Evolutionary conservation across 208 protist species (phyloP).

Genomic region (Acanthamoeba sp.): DNA sequence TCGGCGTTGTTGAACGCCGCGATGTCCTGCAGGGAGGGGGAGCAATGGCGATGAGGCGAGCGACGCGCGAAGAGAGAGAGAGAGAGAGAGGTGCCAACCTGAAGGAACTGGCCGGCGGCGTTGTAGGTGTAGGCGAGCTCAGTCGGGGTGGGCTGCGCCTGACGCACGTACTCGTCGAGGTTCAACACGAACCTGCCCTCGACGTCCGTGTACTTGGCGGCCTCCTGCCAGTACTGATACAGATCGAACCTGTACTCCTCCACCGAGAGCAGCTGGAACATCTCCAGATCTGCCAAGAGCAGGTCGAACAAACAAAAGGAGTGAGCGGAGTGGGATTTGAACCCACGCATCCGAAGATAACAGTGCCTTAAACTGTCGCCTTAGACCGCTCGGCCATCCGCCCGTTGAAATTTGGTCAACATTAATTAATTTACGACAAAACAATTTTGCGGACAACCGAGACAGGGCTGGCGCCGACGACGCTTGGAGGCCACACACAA

Average conservation of each 20-base stretch:
- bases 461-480: no score
- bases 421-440: no score
- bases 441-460: no score
- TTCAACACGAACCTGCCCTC: neutral
- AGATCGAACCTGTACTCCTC: slow-evolving; percentile 42
- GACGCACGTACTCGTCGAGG: neutral
- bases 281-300: neutral
- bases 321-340: slow-evolving; percentile 71
- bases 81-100: neutral
- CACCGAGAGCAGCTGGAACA: slow-evolving; percentile 4
- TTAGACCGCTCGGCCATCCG: slow-evolving; percentile 70
- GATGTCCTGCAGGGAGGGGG: neutral
- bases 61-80: no score
- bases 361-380: slow-evolving; percentile 67
- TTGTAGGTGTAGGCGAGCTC: neutral
- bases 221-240: slow-evolving; percentile 53
- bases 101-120: neutral
- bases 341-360: slow-evolving; percentile 74
- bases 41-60: no score
- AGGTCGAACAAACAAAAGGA: slow-evolving; percentile 3
- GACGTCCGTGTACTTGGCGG: neutral
- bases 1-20: slow-evolving; percentile 32
- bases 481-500: no score
- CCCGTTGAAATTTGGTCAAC: no score
- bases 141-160: neutral